Percentiles rank a stretch among this genome's conserved stretches.
These are phyloP conservation scores for Globisporangium canariense DNA, from an alignment of 352 stramenopile genomes.

Conservation along the genomic window DNA sequence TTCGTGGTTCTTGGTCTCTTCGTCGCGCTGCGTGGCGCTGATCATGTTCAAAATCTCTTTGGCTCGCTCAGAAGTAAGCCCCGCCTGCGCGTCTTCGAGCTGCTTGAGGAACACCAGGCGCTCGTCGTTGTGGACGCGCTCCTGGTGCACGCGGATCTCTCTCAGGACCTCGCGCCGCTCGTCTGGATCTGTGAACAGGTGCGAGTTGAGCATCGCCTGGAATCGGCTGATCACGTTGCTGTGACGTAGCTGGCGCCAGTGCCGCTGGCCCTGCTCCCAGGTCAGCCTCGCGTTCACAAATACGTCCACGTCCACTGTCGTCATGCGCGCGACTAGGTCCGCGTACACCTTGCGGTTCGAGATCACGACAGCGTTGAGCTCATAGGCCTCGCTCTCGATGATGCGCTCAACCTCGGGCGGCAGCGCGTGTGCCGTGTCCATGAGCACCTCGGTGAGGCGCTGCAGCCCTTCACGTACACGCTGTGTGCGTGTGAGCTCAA, in stretches of 20 bases:
- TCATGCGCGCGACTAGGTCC: conserved; percentile 63
- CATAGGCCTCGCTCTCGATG: conserved; percentile 67
- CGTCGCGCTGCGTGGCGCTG: conserved; percentile 45
- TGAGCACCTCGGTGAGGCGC: conserved; percentile 45
- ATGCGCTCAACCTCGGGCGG: conserved; percentile 68
- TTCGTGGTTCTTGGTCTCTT: conserved; percentile 58
- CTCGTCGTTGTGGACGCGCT: conserved; percentile 43
- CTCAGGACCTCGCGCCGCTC: conserved; percentile 53
- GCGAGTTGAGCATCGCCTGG: conserved; percentile 48
- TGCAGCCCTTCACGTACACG: conserved; percentile 39
- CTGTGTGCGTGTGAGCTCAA: conserved; percentile 48
- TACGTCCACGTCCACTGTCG: conserved; percentile 63
- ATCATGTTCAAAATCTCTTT: conserved; percentile 43
- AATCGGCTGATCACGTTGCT: conserved; percentile 67
- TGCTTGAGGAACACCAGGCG: conserved; percentile 46
- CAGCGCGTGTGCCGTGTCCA: conserved; percentile 65
- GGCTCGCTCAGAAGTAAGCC: conserved; percentile 41
- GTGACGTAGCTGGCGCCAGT: conserved; percentile 79
- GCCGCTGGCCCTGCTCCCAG: conserved; percentile 59
- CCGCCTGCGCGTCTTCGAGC: conserved; percentile 34
- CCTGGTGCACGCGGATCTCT: conserved; percentile 51
- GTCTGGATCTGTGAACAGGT: conserved; percentile 65
- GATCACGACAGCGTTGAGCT: conserved; percentile 83
- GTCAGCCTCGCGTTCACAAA: conserved; percentile 46
- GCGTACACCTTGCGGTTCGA: conserved; percentile 75